Base-by-base conservation (phyloP, 306 rosid species). In the Rosa persica region DNA sequence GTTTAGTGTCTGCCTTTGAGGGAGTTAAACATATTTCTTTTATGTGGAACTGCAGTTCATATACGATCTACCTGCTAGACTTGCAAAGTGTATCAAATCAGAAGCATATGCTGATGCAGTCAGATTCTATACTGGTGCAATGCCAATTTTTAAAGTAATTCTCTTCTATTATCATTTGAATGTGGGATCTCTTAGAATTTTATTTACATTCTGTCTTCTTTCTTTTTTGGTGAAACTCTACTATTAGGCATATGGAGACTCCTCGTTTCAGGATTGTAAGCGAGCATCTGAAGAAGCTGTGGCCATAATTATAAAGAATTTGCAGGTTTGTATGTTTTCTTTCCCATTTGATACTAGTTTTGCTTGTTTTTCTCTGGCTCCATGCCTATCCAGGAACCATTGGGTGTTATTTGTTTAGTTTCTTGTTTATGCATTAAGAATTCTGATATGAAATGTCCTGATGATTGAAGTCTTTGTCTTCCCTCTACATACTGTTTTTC, bases 61-160 rank as follows among this genome's bases (percentile, higher is more conserved):
- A 82, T 94, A 92, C 69, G 98, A 94, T 83, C 90, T 94, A 61
- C 98, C 98, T 23, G 92, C 91, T 80, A 89, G 97, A 80, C 97
- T 94, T 68, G 87, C 86, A 72, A 94, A 94, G 85, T 94, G 97
- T 83, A 94, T 92, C 75, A 94, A 90, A 81, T 79, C 92, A 78
- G 97, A 90, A 81, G 91, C 95, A 55, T 94, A 92, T 83, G 93
- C 95, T 81, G 97, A 92, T 79, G 97, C 97, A 52, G 95, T 92
- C 82, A 90, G 90, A 81, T 94, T 87, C 72, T 92, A 94, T 85
- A 88, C 87, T 0, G 98, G 98, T 81, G 97, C 98, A 67, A 87
- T 87, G 89, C 98, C 98, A 69, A 92, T 94, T 78, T 92, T 94
- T 78, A 92, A 89, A 94, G 98, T 94, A 80, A 62, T 12, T 67